Evolutionary conservation across 257 asterid genomes (phyloP), one percentile per base, ranked within the genome.

Genomic region (Anisodus tanguticus): DNA sequence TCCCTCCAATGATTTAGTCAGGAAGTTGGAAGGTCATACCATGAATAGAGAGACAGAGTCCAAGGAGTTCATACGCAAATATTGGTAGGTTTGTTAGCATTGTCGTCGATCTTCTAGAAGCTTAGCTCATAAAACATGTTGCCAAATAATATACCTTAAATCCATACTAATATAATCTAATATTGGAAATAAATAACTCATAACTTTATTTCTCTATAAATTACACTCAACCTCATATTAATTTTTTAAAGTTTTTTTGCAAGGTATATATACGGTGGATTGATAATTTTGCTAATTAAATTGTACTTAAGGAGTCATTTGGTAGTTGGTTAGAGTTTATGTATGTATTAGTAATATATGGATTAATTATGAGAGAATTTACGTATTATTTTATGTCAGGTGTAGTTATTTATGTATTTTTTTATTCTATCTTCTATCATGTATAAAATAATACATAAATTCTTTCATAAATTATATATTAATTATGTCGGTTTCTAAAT

Each of bases 1-100:
- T 85, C 59, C 60, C 55, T 35, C 86, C 45, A 89, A 86, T 89
- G 84, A 82, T 89, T 86, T 82, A 85, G 91, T 90, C 87, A 68
- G 64, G 62, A 62, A 79, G 80, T 78, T 60, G 70, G 66, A 84
- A 31, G 78, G 58, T 59, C 31, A 59, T 17, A 45, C 37, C 79
- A 70, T 70, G 63, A 62, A 26, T 68, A n/a, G n/a, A 62, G 86
- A 76, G 87, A 76, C 82, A 60, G 8, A n/a, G 26, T 81, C 63
- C 16, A 77, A 80, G 76, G 82, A 58, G 59, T 84, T 87, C 67
- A 19, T 49, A 57, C 63, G 84, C 35, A 79, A 83, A 45, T 84
- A 9, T 41, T 70, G 89, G 88, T 91, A 87, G 88, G 86, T 90
- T 82, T 55, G 43, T 43, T 85, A 41, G 86, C 79, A 39, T 17